phyloP scores from a whole-genome alignment of 2,329 filamentous ascomycete species.

The Apiospora malaysiana region DNA sequence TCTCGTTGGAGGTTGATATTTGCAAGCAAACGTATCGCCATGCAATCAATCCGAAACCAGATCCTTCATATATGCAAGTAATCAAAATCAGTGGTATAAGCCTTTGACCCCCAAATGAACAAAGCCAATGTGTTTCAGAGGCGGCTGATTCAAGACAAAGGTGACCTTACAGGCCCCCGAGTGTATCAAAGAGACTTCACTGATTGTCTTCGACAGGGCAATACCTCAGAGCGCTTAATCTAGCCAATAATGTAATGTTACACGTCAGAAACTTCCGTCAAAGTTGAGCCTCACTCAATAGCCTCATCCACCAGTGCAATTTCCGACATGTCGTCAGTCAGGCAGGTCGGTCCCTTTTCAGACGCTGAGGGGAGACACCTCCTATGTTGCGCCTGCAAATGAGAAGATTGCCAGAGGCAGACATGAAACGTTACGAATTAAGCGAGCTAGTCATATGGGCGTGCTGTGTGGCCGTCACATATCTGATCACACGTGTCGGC shows the following conservation, averaged over 20 bases:
- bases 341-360: neutral
- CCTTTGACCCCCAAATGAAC: neutral
- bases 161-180: neutral
- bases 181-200: neutral
- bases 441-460: neutral
- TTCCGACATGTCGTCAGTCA: neutral
- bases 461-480: neutral
- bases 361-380: neutral
- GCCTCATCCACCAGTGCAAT: neutral
- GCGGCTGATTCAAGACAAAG: neutral
- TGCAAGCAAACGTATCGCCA: neutral
- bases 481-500: neutral
- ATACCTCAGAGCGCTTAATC: neutral
- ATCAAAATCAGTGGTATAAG: too few species aligned
- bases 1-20: too few species aligned
- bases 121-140: neutral
- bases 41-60: too few species aligned
- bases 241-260: neutral
- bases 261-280: neutral
- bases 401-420: neutral
- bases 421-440: neutral
- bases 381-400: neutral
- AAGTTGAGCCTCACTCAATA: neutral
- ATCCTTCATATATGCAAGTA: neutral
- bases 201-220: neutral